These are phyloP conservation scores for Hyaloscypha finlandica DNA, from an alignment of 495 filamentous ascomycete species.

Conservation along the genomic window DNA sequence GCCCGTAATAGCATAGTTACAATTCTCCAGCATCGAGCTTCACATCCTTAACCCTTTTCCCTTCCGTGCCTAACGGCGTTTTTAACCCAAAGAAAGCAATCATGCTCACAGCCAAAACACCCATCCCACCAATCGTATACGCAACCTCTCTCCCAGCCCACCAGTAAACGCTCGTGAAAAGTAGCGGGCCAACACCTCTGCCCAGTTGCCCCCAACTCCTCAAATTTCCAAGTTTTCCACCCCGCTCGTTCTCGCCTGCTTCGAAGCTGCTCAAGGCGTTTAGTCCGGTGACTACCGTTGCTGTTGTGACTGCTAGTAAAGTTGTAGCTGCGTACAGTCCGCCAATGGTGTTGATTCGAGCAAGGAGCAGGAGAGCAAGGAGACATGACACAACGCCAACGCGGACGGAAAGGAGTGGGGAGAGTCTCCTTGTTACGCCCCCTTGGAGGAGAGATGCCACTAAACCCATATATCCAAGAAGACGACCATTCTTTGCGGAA, in stretches of 20 bases:
- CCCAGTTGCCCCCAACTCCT: conserved; percentile 85
- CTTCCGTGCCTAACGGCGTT: conserved; percentile 38
- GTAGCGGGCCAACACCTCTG: conserved; percentile 77
- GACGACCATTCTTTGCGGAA: conserved; percentile 77
- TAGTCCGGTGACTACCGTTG: conserved; percentile 91
- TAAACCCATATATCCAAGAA: conserved; percentile 90
- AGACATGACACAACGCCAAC: conserved; percentile 78
- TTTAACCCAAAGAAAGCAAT: conserved; percentile 71
- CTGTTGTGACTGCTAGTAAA: conserved; percentile 82
- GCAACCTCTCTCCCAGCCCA: conserved; percentile 91
- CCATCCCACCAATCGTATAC: conserved; percentile 75
- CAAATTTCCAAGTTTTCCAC: conserved; percentile 81
- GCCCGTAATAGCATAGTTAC: neutral
- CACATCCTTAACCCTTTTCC: conserved; percentile 28
- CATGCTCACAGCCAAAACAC: conserved; percentile 71
- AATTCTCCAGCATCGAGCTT: conserved; percentile 23
- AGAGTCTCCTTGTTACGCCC: conserved; percentile 75
- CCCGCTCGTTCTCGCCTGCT: conserved; percentile 75
- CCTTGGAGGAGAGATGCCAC: conserved; percentile 91
- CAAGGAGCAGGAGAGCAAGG: conserved; percentile 77
- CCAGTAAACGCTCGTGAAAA: conserved; percentile 98
- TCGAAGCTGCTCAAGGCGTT: conserved; percentile 92
- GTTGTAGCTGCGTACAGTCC: conserved; percentile 80
- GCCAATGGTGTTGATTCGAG: conserved; percentile 59
- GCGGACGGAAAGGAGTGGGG: conserved; percentile 76